Evolutionary conservation across 352 stramenopile genomes (phyloP).

Genomic region (Phytophthora tentaculata): DNA sequence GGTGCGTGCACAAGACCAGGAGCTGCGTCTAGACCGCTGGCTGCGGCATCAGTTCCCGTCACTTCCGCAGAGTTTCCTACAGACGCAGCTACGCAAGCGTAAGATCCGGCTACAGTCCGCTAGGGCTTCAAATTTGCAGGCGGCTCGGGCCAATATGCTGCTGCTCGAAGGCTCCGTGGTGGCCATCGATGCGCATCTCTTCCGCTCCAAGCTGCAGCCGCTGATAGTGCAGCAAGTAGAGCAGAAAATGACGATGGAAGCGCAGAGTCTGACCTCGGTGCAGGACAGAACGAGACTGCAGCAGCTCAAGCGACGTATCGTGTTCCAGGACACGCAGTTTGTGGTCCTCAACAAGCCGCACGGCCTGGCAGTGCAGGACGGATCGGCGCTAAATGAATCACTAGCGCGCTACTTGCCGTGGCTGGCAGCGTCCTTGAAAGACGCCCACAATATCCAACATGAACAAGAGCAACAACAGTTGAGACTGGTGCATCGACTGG

Average conservation of each 20-base stretch:
- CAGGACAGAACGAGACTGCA: slow-evolving; percentile 25
- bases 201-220: slow-evolving; percentile 36
- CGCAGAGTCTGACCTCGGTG: neutral
- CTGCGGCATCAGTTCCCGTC: slow-evolving; percentile 57
- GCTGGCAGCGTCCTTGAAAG: slow-evolving; percentile 26
- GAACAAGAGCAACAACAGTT: slow-evolving; percentile 25
- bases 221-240: slow-evolving; percentile 1
- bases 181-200: slow-evolving; percentile 61
- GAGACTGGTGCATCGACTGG: slow-evolving; percentile 70
- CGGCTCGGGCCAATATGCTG: slow-evolving; percentile 39
- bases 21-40: slow-evolving; percentile 77
- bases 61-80: slow-evolving; percentile 62
- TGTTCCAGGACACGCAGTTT: slow-evolving; percentile 65
- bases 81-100: slow-evolving; percentile 69
- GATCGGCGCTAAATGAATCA: slow-evolving; percentile 47
- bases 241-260: neutral
- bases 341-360: slow-evolving; percentile 73
- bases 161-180: slow-evolving; percentile 50
- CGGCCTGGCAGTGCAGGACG: slow-evolving; percentile 71
- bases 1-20: slow-evolving; percentile 50
- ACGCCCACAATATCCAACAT: neutral
- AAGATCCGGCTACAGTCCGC: slow-evolving; percentile 57
- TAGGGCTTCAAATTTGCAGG: neutral
- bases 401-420: slow-evolving; percentile 54
- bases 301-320: slow-evolving; percentile 41